Evolutionary conservation across 495 filamentous ascomycete species (phyloP).

Genomic region (Hypoxylon perforatum): DNA sequence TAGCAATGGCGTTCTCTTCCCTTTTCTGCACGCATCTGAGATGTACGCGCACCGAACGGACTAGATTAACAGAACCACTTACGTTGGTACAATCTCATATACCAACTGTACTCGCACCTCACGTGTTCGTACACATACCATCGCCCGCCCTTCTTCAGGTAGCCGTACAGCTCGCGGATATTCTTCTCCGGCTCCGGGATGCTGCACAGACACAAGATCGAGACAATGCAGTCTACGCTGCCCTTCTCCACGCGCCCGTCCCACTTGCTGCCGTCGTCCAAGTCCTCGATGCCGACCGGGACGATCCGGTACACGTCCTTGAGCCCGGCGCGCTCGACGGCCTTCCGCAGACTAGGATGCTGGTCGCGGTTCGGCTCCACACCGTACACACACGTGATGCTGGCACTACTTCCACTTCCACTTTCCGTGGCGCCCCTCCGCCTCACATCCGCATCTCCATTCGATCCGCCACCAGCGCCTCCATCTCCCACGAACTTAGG

Average conservation of each 20-base stretch:
- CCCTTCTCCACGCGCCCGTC: constrained; percentile 59
- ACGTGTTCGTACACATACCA: constrained; percentile 82
- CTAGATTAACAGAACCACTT: constrained; percentile 44
- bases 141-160: constrained; percentile 73
- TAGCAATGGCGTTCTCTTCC: neutral
- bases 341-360: constrained; percentile 61
- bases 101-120: constrained; percentile 53
- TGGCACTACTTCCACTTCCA: neutral
- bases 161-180: constrained; percentile 66
- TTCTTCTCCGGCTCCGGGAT: constrained; percentile 71
- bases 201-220: constrained; percentile 76
- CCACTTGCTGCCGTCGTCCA: constrained; percentile 53
- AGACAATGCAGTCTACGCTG: constrained; percentile 74
- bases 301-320: constrained; percentile 72
- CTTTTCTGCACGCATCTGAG: too few species aligned
- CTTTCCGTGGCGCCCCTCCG: constrained; percentile 20
- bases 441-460: neutral
- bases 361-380: constrained; percentile 72
- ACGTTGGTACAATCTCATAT: constrained; percentile 63
- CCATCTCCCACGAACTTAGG: constrained; percentile 5
- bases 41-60: too few species aligned
- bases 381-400: constrained; percentile 70
- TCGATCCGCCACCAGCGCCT: neutral
- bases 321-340: constrained; percentile 62
- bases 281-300: constrained; percentile 68